Base-by-base conservation (phyloP, 352 stramenopile species). In the Phytophthora boehmeriae region DNA sequence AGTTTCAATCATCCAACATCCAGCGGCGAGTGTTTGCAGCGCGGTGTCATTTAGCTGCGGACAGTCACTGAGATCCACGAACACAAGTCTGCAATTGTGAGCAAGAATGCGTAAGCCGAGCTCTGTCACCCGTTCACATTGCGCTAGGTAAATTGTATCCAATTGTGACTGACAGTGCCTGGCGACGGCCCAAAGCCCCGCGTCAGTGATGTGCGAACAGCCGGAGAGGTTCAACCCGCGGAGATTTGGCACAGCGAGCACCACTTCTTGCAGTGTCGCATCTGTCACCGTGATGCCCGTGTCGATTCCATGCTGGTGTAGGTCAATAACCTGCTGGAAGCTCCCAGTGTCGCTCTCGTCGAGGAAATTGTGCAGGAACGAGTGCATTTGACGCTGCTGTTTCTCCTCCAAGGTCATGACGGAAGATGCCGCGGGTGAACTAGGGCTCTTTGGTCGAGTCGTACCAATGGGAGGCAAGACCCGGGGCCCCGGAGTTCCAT, bases 291-390 rank as follows among this genome's bases (percentile, higher is more conserved):
- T 73, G 34, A 90, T 77, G 11, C 90, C 89, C 2, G 86, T 88
- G 69, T 98, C 93, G 14, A 95, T 61, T 19, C 80, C 88, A 67
- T 98, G 92, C 59, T 93, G 74, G 6, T 79, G 71, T 16, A 98
- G 74, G 63, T 98, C 89, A 39, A 97, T 80, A 23, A 90, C 69
- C 22, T 75, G 68, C 39, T 86, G 71, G 56, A 95, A 92, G n/a
- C 53, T 69, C 28, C 88, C 88, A 39, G 61, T 69, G 20, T 74
- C 69, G 52, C 93, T 88, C 22, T 92, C 75, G 14, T 84, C 75
- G 17, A 97, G 68, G 54, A 97, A 98, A 55, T 97, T 97, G n/a
- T 84, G 78, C 55, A 98, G 56, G 66, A 97, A 97, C 27, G 88
- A 96, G 17, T 87, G 80, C 77, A 98, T 91, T 56, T 91, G 85